These are phyloP conservation scores for Shiraia sp. DNA, from an alignment of 2,329 filamentous ascomycete genomes.

Conservation along the genomic window DNA sequence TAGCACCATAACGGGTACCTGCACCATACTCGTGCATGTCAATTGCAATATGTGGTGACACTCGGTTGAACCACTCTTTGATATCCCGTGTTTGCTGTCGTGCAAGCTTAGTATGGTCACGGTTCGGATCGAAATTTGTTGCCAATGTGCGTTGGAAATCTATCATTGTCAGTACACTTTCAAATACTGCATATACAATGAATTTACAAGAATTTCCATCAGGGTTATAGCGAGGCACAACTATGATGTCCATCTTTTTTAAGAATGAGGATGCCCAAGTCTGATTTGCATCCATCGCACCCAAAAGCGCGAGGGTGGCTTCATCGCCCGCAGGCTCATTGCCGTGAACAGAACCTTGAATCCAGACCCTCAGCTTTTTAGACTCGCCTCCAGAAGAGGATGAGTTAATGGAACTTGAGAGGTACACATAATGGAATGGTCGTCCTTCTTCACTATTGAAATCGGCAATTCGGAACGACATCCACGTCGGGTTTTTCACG, in stretches of 20 bases:
- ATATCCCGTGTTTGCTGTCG: conserved; percentile 43
- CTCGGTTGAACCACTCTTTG: conserved; percentile 36
- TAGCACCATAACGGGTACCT: conserved; percentile 24
- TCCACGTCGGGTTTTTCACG: conserved; percentile 37
- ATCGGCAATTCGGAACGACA: conserved; percentile 28
- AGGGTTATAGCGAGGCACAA: conserved; percentile 43
- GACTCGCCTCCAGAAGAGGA: conserved; percentile 5
- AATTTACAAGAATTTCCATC: conserved; percentile 38
- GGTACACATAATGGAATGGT: conserved; percentile 36
- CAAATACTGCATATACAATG: neutral
- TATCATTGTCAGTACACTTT: neutral
- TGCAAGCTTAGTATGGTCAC: conserved; percentile 43
- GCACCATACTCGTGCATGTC: conserved; percentile 45
- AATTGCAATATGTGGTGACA: conserved; percentile 40
- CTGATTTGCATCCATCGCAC: conserved; percentile 39
- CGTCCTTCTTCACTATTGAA: conserved; percentile 41
- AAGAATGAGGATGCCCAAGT: conserved; percentile 37
- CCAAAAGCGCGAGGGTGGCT: conserved; percentile 40
- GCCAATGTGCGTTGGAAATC: conserved; percentile 42
- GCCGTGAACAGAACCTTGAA: conserved; percentile 44
- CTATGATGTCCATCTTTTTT: conserved; percentile 38
- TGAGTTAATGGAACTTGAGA: conserved; percentile 21
- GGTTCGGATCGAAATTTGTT: conserved; percentile 44
- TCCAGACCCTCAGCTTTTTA: conserved; percentile 42
- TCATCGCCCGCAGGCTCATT: conserved; percentile 46